Evolutionary conservation across 345 rosid genomes (phyloP).

Genomic region (Pistacia integerrima): DNA sequence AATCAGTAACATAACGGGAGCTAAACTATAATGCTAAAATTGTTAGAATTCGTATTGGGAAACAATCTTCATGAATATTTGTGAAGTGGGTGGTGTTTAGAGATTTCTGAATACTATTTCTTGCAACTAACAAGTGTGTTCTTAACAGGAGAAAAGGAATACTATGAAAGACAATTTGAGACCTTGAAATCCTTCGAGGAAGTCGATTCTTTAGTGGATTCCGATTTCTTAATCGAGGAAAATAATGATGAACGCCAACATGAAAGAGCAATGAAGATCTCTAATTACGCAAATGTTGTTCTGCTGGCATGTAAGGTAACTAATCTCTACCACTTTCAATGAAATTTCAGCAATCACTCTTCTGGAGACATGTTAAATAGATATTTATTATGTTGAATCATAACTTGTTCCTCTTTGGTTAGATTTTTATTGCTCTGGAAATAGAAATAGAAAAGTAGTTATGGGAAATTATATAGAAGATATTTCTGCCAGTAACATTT

Average conservation of each 20-base stretch:
- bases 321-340: background rate
- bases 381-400: background rate
- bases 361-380: background rate
- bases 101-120: background rate
- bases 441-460: too few relatives aligned
- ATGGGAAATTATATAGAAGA: background rate
- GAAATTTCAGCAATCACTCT: background rate
- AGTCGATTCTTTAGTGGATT: slow-evolving; percentile 52
- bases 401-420: background rate
- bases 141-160: slow-evolving; percentile 64
- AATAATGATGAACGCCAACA: slow-evolving; percentile 40
- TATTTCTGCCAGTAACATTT: background rate
- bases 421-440: background rate
- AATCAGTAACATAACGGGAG: too few relatives aligned
- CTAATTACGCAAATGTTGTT: slow-evolving; percentile 73
- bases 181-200: slow-evolving; percentile 81
- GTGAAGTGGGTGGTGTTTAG: background rate
- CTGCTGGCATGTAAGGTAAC: slow-evolving; percentile 73
- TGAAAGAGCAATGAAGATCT: slow-evolving; percentile 79
- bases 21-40: too few relatives aligned
- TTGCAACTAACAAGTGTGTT: background rate
- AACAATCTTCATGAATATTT: background rate
- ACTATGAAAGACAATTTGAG: slow-evolving; percentile 69
- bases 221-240: slow-evolving; percentile 31
- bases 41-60: background rate